Evolutionary conservation across 345 rosid species (phyloP).

Genomic region (Salix arbutifolia): DNA sequence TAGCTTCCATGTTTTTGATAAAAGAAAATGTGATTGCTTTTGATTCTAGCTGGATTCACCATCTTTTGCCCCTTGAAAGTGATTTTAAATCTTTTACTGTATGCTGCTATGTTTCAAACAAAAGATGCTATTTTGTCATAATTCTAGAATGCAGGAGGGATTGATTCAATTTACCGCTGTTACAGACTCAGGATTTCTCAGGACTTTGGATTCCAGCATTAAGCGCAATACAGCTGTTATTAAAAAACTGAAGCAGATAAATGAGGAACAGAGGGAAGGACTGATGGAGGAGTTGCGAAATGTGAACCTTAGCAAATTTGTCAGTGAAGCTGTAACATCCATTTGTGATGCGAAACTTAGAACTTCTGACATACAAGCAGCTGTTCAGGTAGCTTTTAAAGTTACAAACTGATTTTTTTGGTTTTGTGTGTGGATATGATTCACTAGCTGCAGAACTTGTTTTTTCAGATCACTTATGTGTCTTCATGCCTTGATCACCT

Average conservation of each 20-base stretch:
- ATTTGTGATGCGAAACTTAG: conserved; percentile 96
- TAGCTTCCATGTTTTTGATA: background rate
- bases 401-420: conserved; percentile 3
- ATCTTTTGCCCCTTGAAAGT: background rate
- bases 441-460: background rate
- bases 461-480: background rate
- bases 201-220: conserved; percentile 93
- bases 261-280: conserved; percentile 88
- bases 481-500: background rate
- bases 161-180: conserved; percentile 24
- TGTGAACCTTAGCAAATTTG: conserved; percentile 90
- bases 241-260: conserved; percentile 86
- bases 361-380: conserved; percentile 89
- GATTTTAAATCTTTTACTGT: background rate
- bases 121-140: background rate
- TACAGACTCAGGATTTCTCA: conserved; percentile 72
- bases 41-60: background rate
- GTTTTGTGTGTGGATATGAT: background rate
- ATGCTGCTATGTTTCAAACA: background rate
- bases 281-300: conserved; percentile 77
- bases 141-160: conserved; percentile 7
- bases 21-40: background rate
- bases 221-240: conserved; percentile 92
- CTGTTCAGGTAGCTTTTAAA: conserved; percentile 63
- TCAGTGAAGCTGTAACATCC: conserved; percentile 89